Base-by-base conservation (phyloP, 441 rosid genomes). In the Caryocar brasiliense region DNA sequence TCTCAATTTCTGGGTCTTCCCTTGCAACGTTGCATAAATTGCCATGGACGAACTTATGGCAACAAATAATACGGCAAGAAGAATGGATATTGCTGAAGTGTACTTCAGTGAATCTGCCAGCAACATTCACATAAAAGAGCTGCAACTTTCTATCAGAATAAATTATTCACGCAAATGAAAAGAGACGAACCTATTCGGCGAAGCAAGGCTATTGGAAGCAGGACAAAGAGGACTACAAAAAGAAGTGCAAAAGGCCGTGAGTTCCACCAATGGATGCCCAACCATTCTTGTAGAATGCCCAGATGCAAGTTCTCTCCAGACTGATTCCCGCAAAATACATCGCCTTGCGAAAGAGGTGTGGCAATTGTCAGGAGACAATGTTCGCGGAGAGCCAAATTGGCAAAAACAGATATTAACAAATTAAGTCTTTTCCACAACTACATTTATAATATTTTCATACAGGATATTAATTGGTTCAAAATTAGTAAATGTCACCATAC, bases 271-370 rank as follows among this genome's bases (percentile, higher is more conserved):
- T 22, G 54, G 1, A 27, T 20, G 0, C 81, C 79, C 47, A 70
- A 62, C 81, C 75, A 73, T 48, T 59, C 75, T 58, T 67, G 70
- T 53, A 79, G 64, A 52, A 78, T 49, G 13, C 78, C 83, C 25
- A 51, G 38, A 54, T 71, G 80, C 23, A 71, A 40, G n/a, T 58
- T 48, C 51, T 62, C 77, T 14, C 47, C 54, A 22, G 55, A 68
- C 12, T 59, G 56, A 43, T 35, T 72, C 3, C 83, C 80, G n/a
- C 76, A 74, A 17, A 74, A 54, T 19, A 74, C 79, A 66, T 79
- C 81, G 13, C 81, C 81, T 72, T 7, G 13, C 8, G 15, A 47
- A 10, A 47, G 8, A 17, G 11, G 9, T 12, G 13, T 12, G 13
- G 5, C 29, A 12, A 8, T 5, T 2, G 5, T 17, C 10, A 24